These are phyloP conservation scores for Hypoxylon lienhwacheense DNA, from an alignment of 495 filamentous ascomycete species.

Conservation along the genomic window DNA sequence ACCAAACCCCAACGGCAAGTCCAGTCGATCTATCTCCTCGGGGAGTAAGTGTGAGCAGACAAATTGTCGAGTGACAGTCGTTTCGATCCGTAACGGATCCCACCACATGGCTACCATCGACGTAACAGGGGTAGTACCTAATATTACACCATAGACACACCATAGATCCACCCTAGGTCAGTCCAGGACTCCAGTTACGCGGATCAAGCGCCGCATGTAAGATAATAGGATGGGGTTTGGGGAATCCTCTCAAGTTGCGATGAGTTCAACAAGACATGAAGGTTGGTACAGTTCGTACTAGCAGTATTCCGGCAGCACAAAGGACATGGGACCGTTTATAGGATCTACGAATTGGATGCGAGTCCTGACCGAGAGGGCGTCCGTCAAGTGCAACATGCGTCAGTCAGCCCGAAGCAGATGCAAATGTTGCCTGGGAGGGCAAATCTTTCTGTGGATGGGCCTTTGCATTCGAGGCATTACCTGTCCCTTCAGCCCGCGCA, in stretches of 20 bases:
- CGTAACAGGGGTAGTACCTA: constrained; percentile 35
- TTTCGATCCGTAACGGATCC: constrained; percentile 74
- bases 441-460: constrained; percentile 22
- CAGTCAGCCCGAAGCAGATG: constrained; percentile 25
- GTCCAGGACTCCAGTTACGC: constrained; percentile 13
- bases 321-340: constrained; percentile 25
- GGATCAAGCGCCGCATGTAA: constrained; percentile 18
- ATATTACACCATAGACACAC: constrained; percentile 34
- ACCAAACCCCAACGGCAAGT: constrained; percentile 75
- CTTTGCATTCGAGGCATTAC: constrained; percentile 13
- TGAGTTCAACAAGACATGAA: constrained; percentile 3
- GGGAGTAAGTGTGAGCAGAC: constrained; percentile 67
- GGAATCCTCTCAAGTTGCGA: too few species aligned
- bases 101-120: constrained; percentile 64
- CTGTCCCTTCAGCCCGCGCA: too few species aligned
- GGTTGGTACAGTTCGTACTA: constrained; percentile 18
- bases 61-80: constrained; percentile 70
- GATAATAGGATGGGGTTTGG: constrained; percentile 17
- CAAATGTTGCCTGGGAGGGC: constrained; percentile 21
- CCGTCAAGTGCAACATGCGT: constrained; percentile 29
- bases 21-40: constrained; percentile 64
- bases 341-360: constrained; percentile 22
- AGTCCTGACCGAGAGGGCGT: constrained; percentile 22
- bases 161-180: constrained; percentile 30
- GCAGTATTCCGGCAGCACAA: too few species aligned